phyloP scores from a whole-genome alignment of 73 alveolate species.

The Paraurostyla sp. region DNA sequence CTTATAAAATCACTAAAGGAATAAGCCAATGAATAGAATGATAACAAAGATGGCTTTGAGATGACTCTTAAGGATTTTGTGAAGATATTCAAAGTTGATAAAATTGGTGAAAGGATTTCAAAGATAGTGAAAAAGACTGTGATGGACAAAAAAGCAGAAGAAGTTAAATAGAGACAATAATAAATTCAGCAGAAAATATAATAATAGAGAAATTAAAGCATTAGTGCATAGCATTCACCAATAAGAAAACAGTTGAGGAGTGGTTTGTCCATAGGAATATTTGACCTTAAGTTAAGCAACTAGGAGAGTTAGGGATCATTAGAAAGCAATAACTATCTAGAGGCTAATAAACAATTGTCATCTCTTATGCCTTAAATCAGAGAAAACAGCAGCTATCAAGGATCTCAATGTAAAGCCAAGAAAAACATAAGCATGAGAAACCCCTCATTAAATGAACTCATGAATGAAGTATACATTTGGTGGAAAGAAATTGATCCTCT shows the following conservation, averaged over 20 bases:
- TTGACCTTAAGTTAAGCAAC: slow-evolving; percentile 1
- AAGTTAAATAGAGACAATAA: neutral
- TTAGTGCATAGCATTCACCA: neutral
- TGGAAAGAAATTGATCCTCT: slow-evolving; percentile 54
- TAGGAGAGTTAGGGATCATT: neutral
- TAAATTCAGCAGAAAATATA: neutral
- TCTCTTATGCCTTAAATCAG: slow-evolving; percentile 3
- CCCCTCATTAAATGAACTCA: slow-evolving; percentile 32
- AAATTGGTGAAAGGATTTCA: slow-evolving; percentile 41
- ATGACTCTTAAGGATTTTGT: slow-evolving; percentile 44
- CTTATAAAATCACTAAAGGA: slow-evolving; percentile 11
- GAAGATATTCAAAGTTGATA: slow-evolving; percentile 39
- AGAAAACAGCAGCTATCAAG: neutral
- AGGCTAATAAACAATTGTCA: no score
- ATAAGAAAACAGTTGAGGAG: neutral
- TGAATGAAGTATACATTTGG: slow-evolving; percentile 44
- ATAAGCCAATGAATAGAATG: neutral
- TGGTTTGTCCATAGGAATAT: neutral
- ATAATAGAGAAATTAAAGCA: neutral
- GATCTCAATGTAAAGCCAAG: neutral
- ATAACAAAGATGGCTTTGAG: neutral
- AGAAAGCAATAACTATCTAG: no score
- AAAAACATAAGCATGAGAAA: neutral
- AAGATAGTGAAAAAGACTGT: neutral
- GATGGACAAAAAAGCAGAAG: slow-evolving; percentile 1